These are phyloP conservation scores for Artemisia annua DNA, from an alignment of 129 eudicot species.

Conservation along the genomic window DNA sequence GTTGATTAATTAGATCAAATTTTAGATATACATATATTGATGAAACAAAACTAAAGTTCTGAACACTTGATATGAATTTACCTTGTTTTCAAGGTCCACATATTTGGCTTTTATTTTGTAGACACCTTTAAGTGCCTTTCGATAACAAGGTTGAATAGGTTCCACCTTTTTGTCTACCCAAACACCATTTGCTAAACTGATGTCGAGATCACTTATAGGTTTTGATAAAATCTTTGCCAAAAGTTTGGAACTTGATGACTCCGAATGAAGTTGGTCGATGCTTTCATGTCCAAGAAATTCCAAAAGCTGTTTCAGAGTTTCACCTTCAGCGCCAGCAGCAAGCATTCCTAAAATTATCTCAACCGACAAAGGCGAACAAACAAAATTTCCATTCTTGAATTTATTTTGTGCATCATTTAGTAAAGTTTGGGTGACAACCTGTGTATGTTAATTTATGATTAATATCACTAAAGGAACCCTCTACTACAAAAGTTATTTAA, in stretches of 20 bases:
- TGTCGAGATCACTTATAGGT: neutral
- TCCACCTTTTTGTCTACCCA: neutral
- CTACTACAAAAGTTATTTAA: too few relatives aligned
- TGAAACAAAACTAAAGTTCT: too few relatives aligned
- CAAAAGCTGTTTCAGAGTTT: too few relatives aligned
- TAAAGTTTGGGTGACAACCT: neutral
- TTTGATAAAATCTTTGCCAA: neutral
- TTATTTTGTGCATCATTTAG: neutral
- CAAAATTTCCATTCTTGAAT: neutral
- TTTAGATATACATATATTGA: too few relatives aligned
- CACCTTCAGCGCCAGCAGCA: too few relatives aligned
- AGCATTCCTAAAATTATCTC: too few relatives aligned
- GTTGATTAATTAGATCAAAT: too few relatives aligned
- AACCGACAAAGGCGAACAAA: too few relatives aligned
- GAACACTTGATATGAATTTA: neutral
- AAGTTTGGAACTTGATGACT: neutral
- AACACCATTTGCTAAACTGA: neutral
- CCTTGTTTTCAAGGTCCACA: neutral
- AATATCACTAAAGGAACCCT: too few relatives aligned
- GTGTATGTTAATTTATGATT: too few relatives aligned
- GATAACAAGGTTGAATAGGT: neutral
- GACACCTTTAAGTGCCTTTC: neutral
- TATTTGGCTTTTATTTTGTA: neutral
- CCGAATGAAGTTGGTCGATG: neutral
- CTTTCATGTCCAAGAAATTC: too few relatives aligned